These are phyloP conservation scores for Globisporangium paroecandrum DNA, from an alignment of 352 stramenopile species.

Conservation along the genomic window DNA sequence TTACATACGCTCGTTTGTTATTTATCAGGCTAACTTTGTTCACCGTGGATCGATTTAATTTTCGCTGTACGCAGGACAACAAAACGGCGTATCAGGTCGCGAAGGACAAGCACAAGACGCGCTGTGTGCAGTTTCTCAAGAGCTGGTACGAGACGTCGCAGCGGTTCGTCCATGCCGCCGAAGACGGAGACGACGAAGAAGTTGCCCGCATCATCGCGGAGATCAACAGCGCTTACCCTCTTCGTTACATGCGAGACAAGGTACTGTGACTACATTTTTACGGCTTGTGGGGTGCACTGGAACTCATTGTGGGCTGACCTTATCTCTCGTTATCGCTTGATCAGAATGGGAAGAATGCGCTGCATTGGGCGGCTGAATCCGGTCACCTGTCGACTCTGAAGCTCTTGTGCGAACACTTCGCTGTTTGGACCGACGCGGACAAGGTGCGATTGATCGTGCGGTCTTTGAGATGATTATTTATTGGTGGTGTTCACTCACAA, in stretches of 20 bases:
- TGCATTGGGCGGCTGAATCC: slow-evolving; percentile 82
- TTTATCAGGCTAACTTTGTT: not conserved
- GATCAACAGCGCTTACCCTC: slow-evolving; percentile 72
- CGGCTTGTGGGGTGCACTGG: not conserved
- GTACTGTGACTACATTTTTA: slow-evolving; percentile 22
- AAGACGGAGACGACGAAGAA: slow-evolving; percentile 80
- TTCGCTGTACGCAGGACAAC: slow-evolving; percentile 55
- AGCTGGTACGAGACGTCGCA: slow-evolving; percentile 87
- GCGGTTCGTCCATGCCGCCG: slow-evolving; percentile 81
- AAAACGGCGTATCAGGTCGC: slow-evolving; percentile 86
- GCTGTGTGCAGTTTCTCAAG: slow-evolving; percentile 85
- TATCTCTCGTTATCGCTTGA: too few relatives aligned
- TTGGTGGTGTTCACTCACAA: not conserved
- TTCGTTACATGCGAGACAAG: slow-evolving; percentile 84
- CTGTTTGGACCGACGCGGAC: slow-evolving; percentile 72
- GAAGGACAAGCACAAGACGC: slow-evolving; percentile 88
- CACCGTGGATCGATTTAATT: not conserved
- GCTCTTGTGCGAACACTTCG: slow-evolving; percentile 72
- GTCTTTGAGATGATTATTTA: not conserved
- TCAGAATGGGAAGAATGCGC: slow-evolving; percentile 85
- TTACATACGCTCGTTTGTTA: not conserved
- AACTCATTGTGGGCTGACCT: not conserved
- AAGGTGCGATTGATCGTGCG: slow-evolving; percentile 38
- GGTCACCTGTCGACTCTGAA: slow-evolving; percentile 79
- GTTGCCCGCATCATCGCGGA: slow-evolving; percentile 75